These are phyloP conservation scores for Hemileccinum rubropunctum DNA, from an alignment of 768 basidiomycete species.

Conservation along the genomic window DNA sequence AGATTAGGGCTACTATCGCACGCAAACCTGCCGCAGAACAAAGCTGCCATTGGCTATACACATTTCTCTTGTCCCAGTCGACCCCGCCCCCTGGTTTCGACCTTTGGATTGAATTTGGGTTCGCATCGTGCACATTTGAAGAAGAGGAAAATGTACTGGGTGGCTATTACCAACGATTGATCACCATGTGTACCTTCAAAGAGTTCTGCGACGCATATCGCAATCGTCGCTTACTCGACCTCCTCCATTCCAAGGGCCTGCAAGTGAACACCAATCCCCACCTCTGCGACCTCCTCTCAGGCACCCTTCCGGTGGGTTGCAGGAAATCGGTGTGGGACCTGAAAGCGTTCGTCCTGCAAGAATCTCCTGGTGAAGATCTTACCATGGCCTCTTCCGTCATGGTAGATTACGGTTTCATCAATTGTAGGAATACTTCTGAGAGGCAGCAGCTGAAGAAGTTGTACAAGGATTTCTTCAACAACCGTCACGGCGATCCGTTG, in stretches of 20 bases:
- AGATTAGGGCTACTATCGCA: neutral
- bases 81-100: neutral
- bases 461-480: slow-evolving; percentile 34
- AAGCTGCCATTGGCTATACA: slow-evolving; percentile 2
- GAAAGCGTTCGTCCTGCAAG: neutral
- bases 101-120: slow-evolving; percentile 19
- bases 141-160: slow-evolving; percentile 9
- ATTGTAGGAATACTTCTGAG: slow-evolving; percentile 8
- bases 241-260: slow-evolving; percentile 4
- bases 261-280: neutral
- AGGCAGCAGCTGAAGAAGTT: slow-evolving; percentile 25
- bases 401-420: slow-evolving; percentile 16
- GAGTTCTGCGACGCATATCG: slow-evolving; percentile 9
- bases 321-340: slow-evolving; percentile 15
- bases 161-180: neutral
- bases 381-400: neutral
- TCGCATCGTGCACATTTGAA: slow-evolving; percentile 15
- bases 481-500: slow-evolving; percentile 25
- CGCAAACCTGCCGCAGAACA: neutral
- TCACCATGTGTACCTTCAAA: slow-evolving; percentile 9
- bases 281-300: slow-evolving; percentile 1
- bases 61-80: neutral
- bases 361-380: neutral
- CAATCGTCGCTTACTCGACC: neutral
- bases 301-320: neutral